Evolutionary conservation across 1,284 basidiomycete species (phyloP).

Genomic region (Pascua guehoae): DNA sequence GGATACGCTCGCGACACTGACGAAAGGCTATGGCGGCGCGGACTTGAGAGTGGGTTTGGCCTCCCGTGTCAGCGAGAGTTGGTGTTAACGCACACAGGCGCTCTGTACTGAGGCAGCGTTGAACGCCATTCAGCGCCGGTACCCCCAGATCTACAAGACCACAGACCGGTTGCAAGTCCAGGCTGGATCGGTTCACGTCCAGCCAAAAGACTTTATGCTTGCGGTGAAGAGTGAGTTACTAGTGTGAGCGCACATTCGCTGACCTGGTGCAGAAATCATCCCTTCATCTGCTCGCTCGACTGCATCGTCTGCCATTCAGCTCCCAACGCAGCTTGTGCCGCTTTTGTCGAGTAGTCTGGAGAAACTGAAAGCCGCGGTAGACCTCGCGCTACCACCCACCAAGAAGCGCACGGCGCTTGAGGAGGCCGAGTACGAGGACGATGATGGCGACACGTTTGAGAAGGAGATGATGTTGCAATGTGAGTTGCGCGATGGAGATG

Average conservation of each 20-base stretch:
- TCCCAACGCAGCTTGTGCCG: conserved; percentile 82
- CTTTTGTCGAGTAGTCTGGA: conserved; percentile 69
- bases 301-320: conserved; percentile 74
- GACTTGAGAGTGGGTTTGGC: conserved; percentile 85
- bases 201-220: conserved; percentile 94
- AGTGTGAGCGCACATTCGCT: neutral
- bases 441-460: conserved; percentile 66
- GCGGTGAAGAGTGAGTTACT: conserved; percentile 79
- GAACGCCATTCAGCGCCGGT: conserved; percentile 91
- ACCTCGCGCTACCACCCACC: conserved; percentile 64
- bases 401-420: conserved; percentile 79
- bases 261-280: conserved; percentile 65
- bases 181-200: conserved; percentile 79
- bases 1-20: conserved; percentile 75
- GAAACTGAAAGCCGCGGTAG: conserved; percentile 65
- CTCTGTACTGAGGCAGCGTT: conserved; percentile 94
- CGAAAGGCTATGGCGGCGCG: conserved; percentile 97
- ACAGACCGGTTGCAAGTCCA: conserved; percentile 79
- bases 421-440: conserved; percentile 87
- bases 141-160: conserved; percentile 96
- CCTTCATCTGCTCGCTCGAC: conserved; percentile 92
- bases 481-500: conserved; percentile 50
- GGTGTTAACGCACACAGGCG: conserved; percentile 56
- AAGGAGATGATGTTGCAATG: conserved; percentile 82
- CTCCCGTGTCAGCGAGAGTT: no score